Percentiles rank a stretch among this genome's conserved stretches.
phyloP scores from a whole-genome alignment of 1,284 basidiomycete species.

The Coniophora puteana region DNA sequence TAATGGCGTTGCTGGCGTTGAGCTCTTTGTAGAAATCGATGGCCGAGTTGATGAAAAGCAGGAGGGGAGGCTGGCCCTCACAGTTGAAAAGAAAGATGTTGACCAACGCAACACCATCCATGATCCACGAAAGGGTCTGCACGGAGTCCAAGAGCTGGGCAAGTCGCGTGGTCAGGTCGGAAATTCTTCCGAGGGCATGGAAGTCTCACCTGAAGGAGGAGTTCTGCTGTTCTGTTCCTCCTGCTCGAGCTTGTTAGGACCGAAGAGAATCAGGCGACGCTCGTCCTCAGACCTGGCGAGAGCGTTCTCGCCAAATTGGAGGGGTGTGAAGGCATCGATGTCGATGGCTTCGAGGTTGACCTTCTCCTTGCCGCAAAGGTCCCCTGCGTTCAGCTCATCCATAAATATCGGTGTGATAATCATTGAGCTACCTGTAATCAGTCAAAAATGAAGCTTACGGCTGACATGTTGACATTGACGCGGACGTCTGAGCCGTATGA shows the following conservation, averaged over 20 bases:
- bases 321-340: conserved; percentile 94
- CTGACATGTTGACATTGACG: conserved; percentile 85
- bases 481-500: conserved; percentile 53
- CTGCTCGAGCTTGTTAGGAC: conserved; percentile 92
- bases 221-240: conserved; percentile 90
- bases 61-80: conserved; percentile 75
- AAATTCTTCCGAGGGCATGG: conserved; percentile 3
- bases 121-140: conserved; percentile 99
- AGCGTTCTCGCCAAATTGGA: conserved; percentile 86
- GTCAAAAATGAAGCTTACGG: conserved; percentile 38
- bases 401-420: conserved; percentile 9
- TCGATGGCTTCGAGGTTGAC: conserved; percentile 97
- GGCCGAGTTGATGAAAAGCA: conserved; percentile 91
- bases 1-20: conserved; percentile 97
- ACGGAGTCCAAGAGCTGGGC: conserved; percentile 91
- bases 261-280: conserved; percentile 90
- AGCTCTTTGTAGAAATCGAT: conserved; percentile 99
- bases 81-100: conserved; percentile 97
- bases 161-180: conserved; percentile 9
- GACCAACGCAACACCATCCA: conserved; percentile 97
- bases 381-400: conserved; percentile 93
- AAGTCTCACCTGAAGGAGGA: conserved; percentile 70
- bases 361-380: conserved; percentile 98
- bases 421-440: conserved; percentile 8
- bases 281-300: conserved; percentile 70